Evolutionary conservation across 176 grass and related monocot genomes (phyloP), one percentile per base, ranked within the genome.

Genomic region (Hsuehochloa calcarea): DNA sequence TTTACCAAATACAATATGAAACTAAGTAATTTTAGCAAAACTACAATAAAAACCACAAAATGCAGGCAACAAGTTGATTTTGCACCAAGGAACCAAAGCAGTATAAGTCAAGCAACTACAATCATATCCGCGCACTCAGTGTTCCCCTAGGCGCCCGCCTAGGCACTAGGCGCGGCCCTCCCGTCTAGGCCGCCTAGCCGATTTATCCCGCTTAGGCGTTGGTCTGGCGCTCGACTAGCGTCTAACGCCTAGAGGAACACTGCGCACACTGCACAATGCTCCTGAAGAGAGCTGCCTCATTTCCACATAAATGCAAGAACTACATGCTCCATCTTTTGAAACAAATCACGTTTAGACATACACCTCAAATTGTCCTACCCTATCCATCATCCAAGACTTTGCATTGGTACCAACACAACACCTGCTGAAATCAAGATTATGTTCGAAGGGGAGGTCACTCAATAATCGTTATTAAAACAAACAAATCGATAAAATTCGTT

Each of bases 1-100:
- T 1, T 26, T 10, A 23, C 64, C 8, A 20, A 10, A 66, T 35
- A 66, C 8, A 47, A 20, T 78, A 62, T 3, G 15, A 46, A 29
- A 64, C 40, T 60, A 71, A 25, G 37, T n/a, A 68, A 82, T 45
- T 37, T 64, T 87, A 58, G 19, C 49, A 68, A 44, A 19, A 80
- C 51, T 52, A 45, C 31, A 59, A 10, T 74, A 43, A 17, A 65
- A 19, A 64, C 62, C 20, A 38, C 12, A 75, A 26, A 88, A 25
- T 72, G 43, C 55, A 78, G 59, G 25, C 9, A 54, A 55, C 45
- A 38, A 17, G 8, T 69, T 5, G 15, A 43, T 14, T 6, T 62
- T 20, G 23, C 19, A 43, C 67, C 20, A 72, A 54, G 41, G n/a
- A 65, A 65, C 41, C 12, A 19, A 1, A 65, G 15, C 45, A 17